phyloP scores from a whole-genome alignment of 495 filamentous ascomycete species.

The Daldinia childiae region DNA sequence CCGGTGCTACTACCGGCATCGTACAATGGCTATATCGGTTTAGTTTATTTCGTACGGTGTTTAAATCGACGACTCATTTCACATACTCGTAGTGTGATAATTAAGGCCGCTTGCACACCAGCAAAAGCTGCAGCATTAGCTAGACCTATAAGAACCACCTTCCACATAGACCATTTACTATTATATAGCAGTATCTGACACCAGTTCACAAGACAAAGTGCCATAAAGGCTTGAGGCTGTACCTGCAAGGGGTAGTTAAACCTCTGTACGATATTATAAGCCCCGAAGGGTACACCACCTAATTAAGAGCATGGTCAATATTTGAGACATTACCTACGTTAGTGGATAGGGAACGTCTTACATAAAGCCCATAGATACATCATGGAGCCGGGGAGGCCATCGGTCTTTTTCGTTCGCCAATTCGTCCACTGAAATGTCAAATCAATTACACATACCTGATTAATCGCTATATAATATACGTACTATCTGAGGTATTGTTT shows the following conservation, averaged over 20 bases:
- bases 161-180: slow-evolving; percentile 63
- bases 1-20: slow-evolving; percentile 60
- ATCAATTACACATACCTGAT: neutral
- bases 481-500: slow-evolving; percentile 48
- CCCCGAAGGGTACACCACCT: slow-evolving; percentile 59
- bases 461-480: neutral
- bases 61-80: slow-evolving; percentile 12
- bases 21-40: slow-evolving; percentile 57
- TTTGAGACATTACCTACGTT: slow-evolving; percentile 4
- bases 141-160: slow-evolving; percentile 56
- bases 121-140: slow-evolving; percentile 60
- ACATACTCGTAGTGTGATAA: slow-evolving; percentile 68
- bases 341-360: slow-evolving; percentile 44
- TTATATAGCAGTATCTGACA: slow-evolving; percentile 71
- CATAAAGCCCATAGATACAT: slow-evolving; percentile 79
- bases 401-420: slow-evolving; percentile 73
- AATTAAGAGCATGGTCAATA: slow-evolving; percentile 2
- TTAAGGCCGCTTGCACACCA: slow-evolving; percentile 67
- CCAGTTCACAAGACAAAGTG: slow-evolving; percentile 72
- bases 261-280: slow-evolving; percentile 61
- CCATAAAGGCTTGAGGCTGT: slow-evolving; percentile 76
- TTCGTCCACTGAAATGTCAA: slow-evolving; percentile 65
- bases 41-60: neutral
- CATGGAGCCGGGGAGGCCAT: slow-evolving; percentile 76
- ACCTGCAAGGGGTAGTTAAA: slow-evolving; percentile 81